Conservation (phyloP, 1,139 yeast genomes). For the Kazachstania sp. region DNA sequence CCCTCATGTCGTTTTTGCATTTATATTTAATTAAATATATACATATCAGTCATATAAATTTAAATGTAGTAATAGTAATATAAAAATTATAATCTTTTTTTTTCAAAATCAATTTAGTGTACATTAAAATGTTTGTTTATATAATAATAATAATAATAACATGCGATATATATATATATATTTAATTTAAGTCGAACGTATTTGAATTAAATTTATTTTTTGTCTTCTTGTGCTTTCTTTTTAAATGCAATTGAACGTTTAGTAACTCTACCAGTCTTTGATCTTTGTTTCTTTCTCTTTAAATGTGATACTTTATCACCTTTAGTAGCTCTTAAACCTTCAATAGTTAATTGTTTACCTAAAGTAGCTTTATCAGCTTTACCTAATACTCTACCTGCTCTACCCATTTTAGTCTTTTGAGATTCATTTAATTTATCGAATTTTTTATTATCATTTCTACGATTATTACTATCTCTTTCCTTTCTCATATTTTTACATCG, state of each 20-base stretch:
- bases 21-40: background rate
- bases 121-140: too few relatives aligned
- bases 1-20: background rate
- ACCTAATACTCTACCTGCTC: constrained; percentile 67
- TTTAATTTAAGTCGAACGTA: too few relatives aligned
- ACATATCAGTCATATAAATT: background rate
- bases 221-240: constrained; percentile 11
- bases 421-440: constrained; percentile 40
- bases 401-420: constrained; percentile 71
- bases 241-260: constrained; percentile 32
- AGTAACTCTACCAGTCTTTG: constrained; percentile 36
- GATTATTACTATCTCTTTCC: constrained; percentile 25
- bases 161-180: too few relatives aligned
- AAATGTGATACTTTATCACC: constrained; percentile 49
- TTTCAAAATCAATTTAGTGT: too few relatives aligned
- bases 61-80: background rate
- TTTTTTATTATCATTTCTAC: constrained; percentile 11
- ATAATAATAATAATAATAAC: too few relatives aligned
- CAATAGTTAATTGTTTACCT: constrained; percentile 45
- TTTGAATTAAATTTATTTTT: background rate
- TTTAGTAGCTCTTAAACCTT: constrained; percentile 75
- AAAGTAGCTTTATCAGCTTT: constrained; percentile 69
- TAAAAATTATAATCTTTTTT: background rate
- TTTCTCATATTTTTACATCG: constrained; percentile 58
- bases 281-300: constrained; percentile 57